These are phyloP conservation scores for Talaromyces thailandensis DNA, from an alignment of 495 filamentous ascomycete genomes.

Conservation along the genomic window DNA sequence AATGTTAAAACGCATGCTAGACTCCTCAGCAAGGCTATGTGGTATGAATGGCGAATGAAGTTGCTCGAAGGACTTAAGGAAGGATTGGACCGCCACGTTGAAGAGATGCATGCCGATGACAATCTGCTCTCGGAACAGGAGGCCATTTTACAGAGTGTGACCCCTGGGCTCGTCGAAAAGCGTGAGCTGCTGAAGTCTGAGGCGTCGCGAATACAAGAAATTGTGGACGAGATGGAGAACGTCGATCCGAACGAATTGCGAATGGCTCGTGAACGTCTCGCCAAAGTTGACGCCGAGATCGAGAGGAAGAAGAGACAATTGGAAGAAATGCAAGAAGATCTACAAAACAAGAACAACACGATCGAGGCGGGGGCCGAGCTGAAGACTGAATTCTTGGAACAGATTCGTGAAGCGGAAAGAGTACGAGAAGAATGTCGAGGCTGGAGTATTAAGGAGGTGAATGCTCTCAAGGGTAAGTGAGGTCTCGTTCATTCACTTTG, in stretches of 20 bases:
- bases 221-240: constrained; percentile 66
- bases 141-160: constrained; percentile 47
- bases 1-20: constrained; percentile 90
- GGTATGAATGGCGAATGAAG: constrained; percentile 97
- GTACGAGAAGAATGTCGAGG: constrained; percentile 80
- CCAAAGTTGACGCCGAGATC: constrained; percentile 55
- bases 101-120: constrained; percentile 72
- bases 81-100: constrained; percentile 61
- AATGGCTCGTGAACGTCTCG: constrained; percentile 53
- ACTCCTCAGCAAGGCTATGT: constrained; percentile 82
- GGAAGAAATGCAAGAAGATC: constrained; percentile 49
- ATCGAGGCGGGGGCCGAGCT: constrained; percentile 51
- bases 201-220: constrained; percentile 53
- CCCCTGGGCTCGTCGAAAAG: constrained; percentile 54
- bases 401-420: constrained; percentile 77
- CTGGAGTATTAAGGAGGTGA: constrained; percentile 76
- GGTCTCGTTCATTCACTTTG: not conserved
- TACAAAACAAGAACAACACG: constrained; percentile 52
- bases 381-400: constrained; percentile 58
- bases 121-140: constrained; percentile 58
- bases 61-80: constrained; percentile 76
- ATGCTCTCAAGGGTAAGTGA: constrained; percentile 55
- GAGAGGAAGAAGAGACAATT: constrained; percentile 57
- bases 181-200: constrained; percentile 54
- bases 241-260: constrained; percentile 73